Percentiles rank a stretch among this genome's conserved stretches.
phyloP scores from a whole-genome alignment of 208 protist species.

The Herpetomonas tarakana region DNA sequence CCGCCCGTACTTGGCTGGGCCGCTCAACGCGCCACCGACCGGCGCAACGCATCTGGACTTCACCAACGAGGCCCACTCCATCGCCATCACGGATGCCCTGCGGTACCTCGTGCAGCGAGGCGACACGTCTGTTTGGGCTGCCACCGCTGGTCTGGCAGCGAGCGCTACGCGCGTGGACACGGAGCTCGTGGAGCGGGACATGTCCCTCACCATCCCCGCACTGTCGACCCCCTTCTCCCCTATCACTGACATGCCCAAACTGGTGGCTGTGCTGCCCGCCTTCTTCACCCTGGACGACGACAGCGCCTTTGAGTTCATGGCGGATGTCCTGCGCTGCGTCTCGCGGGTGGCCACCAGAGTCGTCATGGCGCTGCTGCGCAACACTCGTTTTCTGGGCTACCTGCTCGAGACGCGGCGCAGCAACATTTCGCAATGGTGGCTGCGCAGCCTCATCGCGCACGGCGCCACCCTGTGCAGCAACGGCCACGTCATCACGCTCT shows the following conservation, averaged over 20 bases:
- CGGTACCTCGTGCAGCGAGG: conserved; percentile 25
- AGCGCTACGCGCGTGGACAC: neutral
- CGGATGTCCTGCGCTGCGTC: conserved; percentile 17
- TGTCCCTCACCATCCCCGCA: conserved; percentile 9
- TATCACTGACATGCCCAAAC: neutral
- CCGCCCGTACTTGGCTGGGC: neutral
- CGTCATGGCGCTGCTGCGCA: conserved; percentile 42
- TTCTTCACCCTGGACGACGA: conserved; percentile 43
- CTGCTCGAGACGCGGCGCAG: conserved; percentile 16
- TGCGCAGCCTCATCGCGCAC: conserved; percentile 20
- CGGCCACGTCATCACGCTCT: conserved; percentile 35
- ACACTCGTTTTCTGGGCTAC: conserved; percentile 40
- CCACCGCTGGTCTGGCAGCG: conserved; percentile 15
- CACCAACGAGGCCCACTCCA: conserved; percentile 16
- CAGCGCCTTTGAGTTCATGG: conserved; percentile 40
- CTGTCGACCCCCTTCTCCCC: neutral
- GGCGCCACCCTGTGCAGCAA: conserved; percentile 40
- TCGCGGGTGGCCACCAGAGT: conserved; percentile 6
- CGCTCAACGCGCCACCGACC: neutral
- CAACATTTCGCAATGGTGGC: conserved; percentile 3
- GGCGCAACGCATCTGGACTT: conserved; percentile 7
- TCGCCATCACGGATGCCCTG: conserved; percentile 20
- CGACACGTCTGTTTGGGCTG: conserved; percentile 20
- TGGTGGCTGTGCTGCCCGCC: conserved; percentile 26
- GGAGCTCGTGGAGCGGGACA: conserved; percentile 9